phyloP scores from a whole-genome alignment of 306 rosid genomes.

The Dicorynia guianensis region DNA sequence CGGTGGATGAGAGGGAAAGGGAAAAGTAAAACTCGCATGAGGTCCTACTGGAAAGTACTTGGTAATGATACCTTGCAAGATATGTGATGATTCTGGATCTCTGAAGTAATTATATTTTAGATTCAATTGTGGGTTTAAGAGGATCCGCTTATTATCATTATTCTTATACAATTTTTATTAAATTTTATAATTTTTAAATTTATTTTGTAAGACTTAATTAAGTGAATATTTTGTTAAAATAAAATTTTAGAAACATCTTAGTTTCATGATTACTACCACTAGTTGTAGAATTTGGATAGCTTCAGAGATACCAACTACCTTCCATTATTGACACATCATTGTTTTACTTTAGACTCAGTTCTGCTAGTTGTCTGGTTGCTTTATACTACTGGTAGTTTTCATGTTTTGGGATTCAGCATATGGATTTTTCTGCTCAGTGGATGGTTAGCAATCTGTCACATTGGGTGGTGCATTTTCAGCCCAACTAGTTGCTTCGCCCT shows the following conservation, averaged over 20 bases:
- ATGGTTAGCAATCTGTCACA: background rate
- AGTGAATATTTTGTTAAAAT: no score
- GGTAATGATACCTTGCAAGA: constrained; percentile 30
- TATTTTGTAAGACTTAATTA: no score
- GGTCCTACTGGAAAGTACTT: constrained; percentile 36
- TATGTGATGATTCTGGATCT: constrained; percentile 38
- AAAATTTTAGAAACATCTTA: no score
- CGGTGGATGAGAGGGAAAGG: constrained; percentile 2
- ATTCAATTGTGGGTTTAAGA: constrained; percentile 1
- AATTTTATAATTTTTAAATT: no score
- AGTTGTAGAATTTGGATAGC: constrained; percentile 29
- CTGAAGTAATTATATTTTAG: background rate
- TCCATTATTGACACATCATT: constrained; percentile 50
- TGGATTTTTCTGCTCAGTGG: background rate
- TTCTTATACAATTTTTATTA: no score
- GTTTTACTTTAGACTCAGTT: constrained; percentile 22
- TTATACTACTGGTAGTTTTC: background rate
- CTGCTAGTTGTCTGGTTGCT: background rate
- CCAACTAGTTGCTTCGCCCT: background rate
- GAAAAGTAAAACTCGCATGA: background rate
- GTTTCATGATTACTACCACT: constrained; percentile 52
- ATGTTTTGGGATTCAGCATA: background rate
- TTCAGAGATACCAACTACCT: constrained; percentile 12
- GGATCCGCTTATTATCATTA: constrained; percentile 32
- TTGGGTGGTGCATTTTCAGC: background rate